These are phyloP conservation scores for Senna tora DNA, from an alignment of 306 rosid species.

Conservation along the genomic window DNA sequence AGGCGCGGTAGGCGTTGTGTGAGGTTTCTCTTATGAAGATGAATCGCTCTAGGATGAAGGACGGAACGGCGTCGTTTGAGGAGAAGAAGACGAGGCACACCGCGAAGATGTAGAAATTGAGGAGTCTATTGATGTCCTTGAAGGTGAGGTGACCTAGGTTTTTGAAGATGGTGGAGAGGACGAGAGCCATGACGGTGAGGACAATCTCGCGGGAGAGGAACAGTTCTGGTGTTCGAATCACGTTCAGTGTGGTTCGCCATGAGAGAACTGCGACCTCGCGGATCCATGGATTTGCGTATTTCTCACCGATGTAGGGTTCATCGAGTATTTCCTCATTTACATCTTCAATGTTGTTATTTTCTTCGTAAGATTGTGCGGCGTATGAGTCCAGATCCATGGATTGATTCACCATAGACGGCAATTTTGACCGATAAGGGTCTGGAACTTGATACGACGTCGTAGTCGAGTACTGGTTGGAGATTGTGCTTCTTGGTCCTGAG, in stretches of 20 bases:
- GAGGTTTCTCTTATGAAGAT: conserved; percentile 91
- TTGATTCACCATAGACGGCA: conserved; percentile 47
- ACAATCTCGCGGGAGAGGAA: conserved; percentile 91
- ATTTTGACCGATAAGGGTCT: conserved; percentile 42
- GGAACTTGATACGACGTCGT: conserved; percentile 37
- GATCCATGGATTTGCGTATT: conserved; percentile 83
- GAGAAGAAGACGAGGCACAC: conserved; percentile 89
- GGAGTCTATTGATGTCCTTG: conserved; percentile 75
- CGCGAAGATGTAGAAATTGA: conserved; percentile 89
- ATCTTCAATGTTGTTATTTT: conserved; percentile 44
- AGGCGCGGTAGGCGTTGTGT: conserved; percentile 90
- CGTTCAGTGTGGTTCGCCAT: conserved; percentile 75
- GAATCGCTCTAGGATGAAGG: conserved; percentile 86
- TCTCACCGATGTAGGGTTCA: conserved; percentile 52
- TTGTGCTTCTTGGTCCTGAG: conserved; percentile 51
- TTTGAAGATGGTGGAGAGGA: conserved; percentile 68
- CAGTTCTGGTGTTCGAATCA: conserved; percentile 83
- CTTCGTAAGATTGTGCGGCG: conserved; percentile 45
- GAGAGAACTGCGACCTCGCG: conserved; percentile 82
- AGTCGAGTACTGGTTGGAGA: conserved; percentile 67
- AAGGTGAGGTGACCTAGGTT: conserved; percentile 49
- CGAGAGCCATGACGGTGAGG: conserved; percentile 72
- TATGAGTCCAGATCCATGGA: conserved; percentile 53
- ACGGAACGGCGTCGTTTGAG: conserved; percentile 92
- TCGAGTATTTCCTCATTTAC: conserved; percentile 50